phyloP scores from a whole-genome alignment of 2,329 filamentous ascomycete genomes.

The Nannizziopsis barbatae region DNA sequence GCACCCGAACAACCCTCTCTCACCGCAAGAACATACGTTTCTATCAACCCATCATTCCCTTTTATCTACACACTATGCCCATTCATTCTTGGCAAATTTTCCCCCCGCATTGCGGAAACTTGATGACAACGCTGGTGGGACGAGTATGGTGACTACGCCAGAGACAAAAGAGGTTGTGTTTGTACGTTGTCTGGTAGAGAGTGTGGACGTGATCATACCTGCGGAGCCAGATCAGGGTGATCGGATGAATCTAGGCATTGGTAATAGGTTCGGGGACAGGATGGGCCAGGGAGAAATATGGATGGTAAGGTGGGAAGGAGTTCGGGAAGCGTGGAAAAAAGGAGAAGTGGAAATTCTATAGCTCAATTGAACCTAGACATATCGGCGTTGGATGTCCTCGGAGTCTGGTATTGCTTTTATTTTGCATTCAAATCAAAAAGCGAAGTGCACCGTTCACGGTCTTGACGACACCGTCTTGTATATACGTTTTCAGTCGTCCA shows the following conservation, averaged over 20 bases:
- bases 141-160: slow-evolving; percentile 83
- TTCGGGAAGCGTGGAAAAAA: slow-evolving; percentile 43
- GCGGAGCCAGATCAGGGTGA: slow-evolving; percentile 20
- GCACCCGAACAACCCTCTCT: slow-evolving; percentile 45
- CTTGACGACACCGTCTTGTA: too few species aligned
- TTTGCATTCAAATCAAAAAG: background rate
- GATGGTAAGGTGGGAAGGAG: slow-evolving; percentile 63
- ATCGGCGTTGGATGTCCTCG: too few species aligned
- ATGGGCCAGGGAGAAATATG: slow-evolving; percentile 52
- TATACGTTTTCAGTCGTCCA: too few species aligned
- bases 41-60: slow-evolving; percentile 75
- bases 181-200: slow-evolving; percentile 46
- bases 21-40: slow-evolving; percentile 66
- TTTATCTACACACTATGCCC: slow-evolving; percentile 70
- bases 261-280: slow-evolving; percentile 24
- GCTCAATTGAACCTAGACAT: background rate
- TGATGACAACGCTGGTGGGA: slow-evolving; percentile 80
- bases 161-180: slow-evolving; percentile 79
- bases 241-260: slow-evolving; percentile 20
- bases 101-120: slow-evolving; percentile 67
- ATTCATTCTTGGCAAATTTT: slow-evolving; percentile 74
- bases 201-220: slow-evolving; percentile 36
- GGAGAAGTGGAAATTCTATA: slow-evolving; percentile 37
- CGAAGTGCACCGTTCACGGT: too few species aligned
- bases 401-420: slow-evolving; percentile 2